A percentile compares a stretch with the other conserved stretches of the same genome.
Evolutionary conservation across 345 rosid species (phyloP).

Genomic region (sweet orange (Citrus sinensis)): DVS_A1.0 CM039163.1:11288501-11289000

Average conservation of each 20-base stretch:
- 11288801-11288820: slow-evolving; percentile 83
- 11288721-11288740: background rate
- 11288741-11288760: background rate
- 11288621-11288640: background rate
- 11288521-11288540: background rate
- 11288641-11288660: background rate
- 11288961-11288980: background rate
- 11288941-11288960: background rate
- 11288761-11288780: slow-evolving; percentile 51
- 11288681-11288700: background rate
- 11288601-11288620: background rate
- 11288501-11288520: background rate
- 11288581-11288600: background rate
- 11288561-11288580: background rate
- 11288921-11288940: background rate
- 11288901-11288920: background rate
- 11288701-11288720: background rate
- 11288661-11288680: background rate
- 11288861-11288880: slow-evolving; percentile 68
- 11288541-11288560: background rate
- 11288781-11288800: slow-evolving; percentile 56
- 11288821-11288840: slow-evolving; percentile 40
- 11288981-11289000: background rate
- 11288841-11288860: slow-evolving; percentile 63
- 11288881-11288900: slow-evolving; percentile 36